These are phyloP conservation scores for Quercus berberidifolia DNA, from an alignment of 306 rosid species.

Conservation along the genomic window DNA sequence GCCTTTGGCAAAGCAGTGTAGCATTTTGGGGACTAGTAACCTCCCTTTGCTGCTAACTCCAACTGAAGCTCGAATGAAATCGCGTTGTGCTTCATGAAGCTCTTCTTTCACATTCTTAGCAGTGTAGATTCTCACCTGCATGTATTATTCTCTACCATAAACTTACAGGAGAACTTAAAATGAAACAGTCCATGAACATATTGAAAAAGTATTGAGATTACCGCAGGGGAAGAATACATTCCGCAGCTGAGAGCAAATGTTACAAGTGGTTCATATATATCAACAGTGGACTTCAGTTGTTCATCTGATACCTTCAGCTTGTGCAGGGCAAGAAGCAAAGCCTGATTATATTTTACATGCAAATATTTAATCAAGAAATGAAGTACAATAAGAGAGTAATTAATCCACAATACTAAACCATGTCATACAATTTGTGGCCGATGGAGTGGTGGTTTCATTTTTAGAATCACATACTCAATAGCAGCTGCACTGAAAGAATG, in stretches of 20 bases:
- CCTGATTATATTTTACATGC: constrained; percentile 33
- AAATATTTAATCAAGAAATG: constrained; percentile 19
- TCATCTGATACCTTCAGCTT: constrained; percentile 66
- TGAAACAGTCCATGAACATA: not conserved
- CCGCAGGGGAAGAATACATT: constrained; percentile 75
- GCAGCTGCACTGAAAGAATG: constrained; percentile 72
- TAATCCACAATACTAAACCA: not conserved
- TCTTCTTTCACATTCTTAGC: constrained; percentile 52
- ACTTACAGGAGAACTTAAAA: not conserved
- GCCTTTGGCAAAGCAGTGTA: constrained; percentile 64
- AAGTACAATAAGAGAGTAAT: constrained; percentile 1
- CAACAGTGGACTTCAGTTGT: constrained; percentile 48
- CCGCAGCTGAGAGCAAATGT: constrained; percentile 70
- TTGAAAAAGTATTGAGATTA: constrained; percentile 14
- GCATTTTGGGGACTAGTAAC: constrained; percentile 64
- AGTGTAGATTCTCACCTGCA: constrained; percentile 60
- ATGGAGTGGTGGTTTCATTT: constrained; percentile 74
- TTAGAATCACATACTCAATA: constrained; percentile 59
- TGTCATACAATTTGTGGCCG: constrained; percentile 70
- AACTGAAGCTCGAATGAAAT: constrained; percentile 63
- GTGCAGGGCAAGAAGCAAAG: constrained; percentile 77
- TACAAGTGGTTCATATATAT: constrained; percentile 47
- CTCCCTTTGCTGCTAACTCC: constrained; percentile 71
- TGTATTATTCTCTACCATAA: constrained; percentile 1
- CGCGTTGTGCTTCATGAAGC: constrained; percentile 63